phyloP scores from a whole-genome alignment of 2,329 filamentous ascomycete genomes.

The Lachnellula suecica region DNA sequence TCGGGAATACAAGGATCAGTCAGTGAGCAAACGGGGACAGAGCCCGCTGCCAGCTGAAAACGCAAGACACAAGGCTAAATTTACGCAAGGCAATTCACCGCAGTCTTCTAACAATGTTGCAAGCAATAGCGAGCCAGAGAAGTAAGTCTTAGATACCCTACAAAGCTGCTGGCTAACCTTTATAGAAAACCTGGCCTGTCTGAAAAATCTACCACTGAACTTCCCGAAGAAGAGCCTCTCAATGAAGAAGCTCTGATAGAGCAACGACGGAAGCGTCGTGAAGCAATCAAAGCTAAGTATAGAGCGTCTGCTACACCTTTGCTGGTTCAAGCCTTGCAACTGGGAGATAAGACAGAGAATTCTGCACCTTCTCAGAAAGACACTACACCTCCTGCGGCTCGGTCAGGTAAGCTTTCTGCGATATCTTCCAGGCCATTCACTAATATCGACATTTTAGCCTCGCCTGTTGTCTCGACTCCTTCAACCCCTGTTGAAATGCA shows the following conservation, averaged over 20 bases:
- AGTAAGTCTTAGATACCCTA: constrained; percentile 28
- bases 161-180: constrained; percentile 16
- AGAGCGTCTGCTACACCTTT: constrained; percentile 69
- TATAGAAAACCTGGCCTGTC: constrained; percentile 23
- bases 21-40: constrained; percentile 63
- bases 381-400: constrained; percentile 21
- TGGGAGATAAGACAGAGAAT: constrained; percentile 33
- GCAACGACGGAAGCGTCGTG: constrained; percentile 78
- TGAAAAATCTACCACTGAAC: constrained; percentile 39
- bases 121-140: constrained; percentile 38
- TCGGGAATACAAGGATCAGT: constrained; percentile 54
- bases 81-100: constrained; percentile 58
- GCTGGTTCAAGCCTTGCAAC: constrained; percentile 60
- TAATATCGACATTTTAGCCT: constrained; percentile 23
- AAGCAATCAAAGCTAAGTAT: constrained; percentile 83
- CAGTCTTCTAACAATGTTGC: constrained; percentile 42
- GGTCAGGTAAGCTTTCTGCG: constrained; percentile 36
- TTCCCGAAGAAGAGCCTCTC: constrained; percentile 55
- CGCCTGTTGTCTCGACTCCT: constrained; percentile 36
- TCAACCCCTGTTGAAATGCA: constrained; percentile 27
- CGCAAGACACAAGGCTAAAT: constrained; percentile 67
- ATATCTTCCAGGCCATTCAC: background rate
- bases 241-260: constrained; percentile 84
- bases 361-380: constrained; percentile 29
- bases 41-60: constrained; percentile 57